A percentile compares a stretch with the other conserved stretches of the same genome.
Conservation (phyloP, 2,329 filamentous ascomycete species). For the Paradendryphiella salina region DNA sequence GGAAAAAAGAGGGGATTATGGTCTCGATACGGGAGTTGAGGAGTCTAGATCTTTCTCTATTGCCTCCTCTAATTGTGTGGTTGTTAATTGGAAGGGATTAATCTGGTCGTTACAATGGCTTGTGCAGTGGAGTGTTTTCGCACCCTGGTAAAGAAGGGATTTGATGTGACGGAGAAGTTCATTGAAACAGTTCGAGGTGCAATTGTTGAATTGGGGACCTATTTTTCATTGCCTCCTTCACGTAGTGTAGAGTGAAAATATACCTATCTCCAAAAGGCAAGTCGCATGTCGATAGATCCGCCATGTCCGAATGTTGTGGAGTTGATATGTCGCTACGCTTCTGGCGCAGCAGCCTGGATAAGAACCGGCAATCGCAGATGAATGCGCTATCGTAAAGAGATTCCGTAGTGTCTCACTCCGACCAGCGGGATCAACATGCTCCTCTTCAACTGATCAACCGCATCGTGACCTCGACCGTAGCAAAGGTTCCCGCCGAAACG, state of each 20-base stretch:
- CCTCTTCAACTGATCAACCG: constrained; percentile 21
- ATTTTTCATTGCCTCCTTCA: not conserved
- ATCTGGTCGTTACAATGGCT: not conserved
- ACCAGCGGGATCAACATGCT: not conserved
- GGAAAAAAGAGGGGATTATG: no score
- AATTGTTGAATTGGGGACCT: not conserved
- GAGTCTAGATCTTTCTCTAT: no score
- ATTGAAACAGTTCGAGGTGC: not conserved
- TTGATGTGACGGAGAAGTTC: not conserved
- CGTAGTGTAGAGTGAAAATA: not conserved
- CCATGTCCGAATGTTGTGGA: not conserved
- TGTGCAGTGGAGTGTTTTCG: not conserved
- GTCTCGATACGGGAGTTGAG: no score
- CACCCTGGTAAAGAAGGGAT: not conserved
- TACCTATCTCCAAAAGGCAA: not conserved
- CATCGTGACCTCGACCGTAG: constrained; percentile 57
- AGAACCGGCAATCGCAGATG: not conserved
- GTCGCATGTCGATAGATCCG: not conserved
- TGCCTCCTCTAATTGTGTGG: not conserved
- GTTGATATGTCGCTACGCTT: not conserved
- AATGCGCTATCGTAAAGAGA: not conserved
- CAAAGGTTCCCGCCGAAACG: constrained; percentile 96
- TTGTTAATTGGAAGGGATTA: not conserved
- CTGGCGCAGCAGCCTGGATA: not conserved
- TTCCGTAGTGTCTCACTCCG: not conserved